Conservation (phyloP, 1,284 basidiomycete genomes). For the Bjerkandera adusta region DNA sequence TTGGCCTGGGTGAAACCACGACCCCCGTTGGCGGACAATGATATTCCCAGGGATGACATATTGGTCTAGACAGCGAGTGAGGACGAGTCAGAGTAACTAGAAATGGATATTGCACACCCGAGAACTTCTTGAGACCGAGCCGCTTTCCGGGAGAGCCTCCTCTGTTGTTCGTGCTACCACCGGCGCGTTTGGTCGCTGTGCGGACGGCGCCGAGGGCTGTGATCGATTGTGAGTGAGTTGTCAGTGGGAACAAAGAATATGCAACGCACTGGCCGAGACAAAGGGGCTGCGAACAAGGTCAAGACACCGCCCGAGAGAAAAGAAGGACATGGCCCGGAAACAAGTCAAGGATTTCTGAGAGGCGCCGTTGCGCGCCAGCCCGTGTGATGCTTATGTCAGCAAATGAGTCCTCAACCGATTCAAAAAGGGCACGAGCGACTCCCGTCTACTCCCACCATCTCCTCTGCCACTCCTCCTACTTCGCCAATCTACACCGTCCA, state of each 20-base stretch:
- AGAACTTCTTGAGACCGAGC: constrained; percentile 92
- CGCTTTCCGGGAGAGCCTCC: constrained; percentile 90
- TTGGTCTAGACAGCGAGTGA: constrained; percentile 58
- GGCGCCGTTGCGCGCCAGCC: constrained; percentile 6
- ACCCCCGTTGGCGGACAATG: constrained; percentile 89
- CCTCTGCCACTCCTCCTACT: constrained; percentile 14
- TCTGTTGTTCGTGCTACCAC: constrained; percentile 81
- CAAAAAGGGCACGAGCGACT: constrained; percentile 15
- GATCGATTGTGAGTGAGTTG: constrained; percentile 13
- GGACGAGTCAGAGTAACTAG: background rate
- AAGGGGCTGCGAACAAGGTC: constrained; percentile 41
- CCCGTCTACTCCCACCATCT: constrained; percentile 14
- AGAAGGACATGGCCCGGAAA: constrained; percentile 38
- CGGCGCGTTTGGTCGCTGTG: constrained; percentile 92
- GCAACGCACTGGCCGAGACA: constrained; percentile 42
- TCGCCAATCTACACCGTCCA: constrained; percentile 19
- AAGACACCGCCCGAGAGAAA: constrained; percentile 36
- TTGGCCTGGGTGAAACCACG: constrained; percentile 87
- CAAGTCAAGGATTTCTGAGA: constrained; percentile 1
- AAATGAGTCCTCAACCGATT: background rate
- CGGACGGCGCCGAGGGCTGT: constrained; percentile 65
- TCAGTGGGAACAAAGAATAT: constrained; percentile 12
- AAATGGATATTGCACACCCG: constrained; percentile 54
- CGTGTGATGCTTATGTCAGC: constrained; percentile 14
- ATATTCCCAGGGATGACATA: constrained; percentile 91